phyloP scores from a whole-genome alignment of 2,329 filamentous ascomycete species.

The Coniochaeta pulveracea region DNA sequence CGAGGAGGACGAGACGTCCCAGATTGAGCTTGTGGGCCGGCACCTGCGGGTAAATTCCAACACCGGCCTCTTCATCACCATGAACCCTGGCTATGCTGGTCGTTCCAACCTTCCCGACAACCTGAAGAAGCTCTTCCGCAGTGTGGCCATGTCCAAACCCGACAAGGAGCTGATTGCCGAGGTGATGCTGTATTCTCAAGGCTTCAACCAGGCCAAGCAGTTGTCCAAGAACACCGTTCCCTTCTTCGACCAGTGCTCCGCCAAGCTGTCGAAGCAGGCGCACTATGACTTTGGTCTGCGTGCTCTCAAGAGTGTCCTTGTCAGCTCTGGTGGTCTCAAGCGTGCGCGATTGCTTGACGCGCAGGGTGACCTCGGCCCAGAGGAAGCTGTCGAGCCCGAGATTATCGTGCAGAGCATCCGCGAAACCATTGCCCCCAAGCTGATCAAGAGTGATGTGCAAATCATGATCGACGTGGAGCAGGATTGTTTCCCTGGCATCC shows the following conservation, averaged over 20 bases:
- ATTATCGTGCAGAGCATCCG: conserved; percentile 98
- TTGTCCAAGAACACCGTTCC: conserved; percentile 93
- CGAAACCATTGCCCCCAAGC: conserved; percentile 95
- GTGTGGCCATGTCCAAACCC: conserved; percentile 98
- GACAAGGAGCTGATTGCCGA: conserved; percentile 99
- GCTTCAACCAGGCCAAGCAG: conserved; percentile 91
- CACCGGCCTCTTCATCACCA: conserved; percentile 98
- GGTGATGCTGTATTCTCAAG: conserved; percentile 99
- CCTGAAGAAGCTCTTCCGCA: conserved; percentile 98
- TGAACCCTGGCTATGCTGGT: conserved; percentile 98
- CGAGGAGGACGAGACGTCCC: conserved; percentile 66
- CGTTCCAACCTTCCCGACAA: conserved; percentile 98
- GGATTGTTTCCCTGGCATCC: conserved; percentile 81
- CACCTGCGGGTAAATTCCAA: conserved; percentile 83
- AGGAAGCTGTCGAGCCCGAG: conserved; percentile 78
- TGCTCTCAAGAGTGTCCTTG: conserved; percentile 94
- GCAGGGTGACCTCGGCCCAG: conserved; percentile 46
- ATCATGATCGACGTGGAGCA: conserved; percentile 76
- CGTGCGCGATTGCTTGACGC: conserved; percentile 59
- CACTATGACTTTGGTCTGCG: conserved; percentile 98
- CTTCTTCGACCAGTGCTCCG: conserved; percentile 89
- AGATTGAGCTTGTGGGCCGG: conserved; percentile 90
- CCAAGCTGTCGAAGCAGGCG: conserved; percentile 80
- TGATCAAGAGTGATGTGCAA: conserved; percentile 85
- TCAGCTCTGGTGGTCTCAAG: conserved; percentile 94